A percentile compares a stretch with the other conserved stretches of the same genome.
Conservation (phyloP, 2,329 filamentous ascomycete species). For the Diaporthe ampelina region DNA sequence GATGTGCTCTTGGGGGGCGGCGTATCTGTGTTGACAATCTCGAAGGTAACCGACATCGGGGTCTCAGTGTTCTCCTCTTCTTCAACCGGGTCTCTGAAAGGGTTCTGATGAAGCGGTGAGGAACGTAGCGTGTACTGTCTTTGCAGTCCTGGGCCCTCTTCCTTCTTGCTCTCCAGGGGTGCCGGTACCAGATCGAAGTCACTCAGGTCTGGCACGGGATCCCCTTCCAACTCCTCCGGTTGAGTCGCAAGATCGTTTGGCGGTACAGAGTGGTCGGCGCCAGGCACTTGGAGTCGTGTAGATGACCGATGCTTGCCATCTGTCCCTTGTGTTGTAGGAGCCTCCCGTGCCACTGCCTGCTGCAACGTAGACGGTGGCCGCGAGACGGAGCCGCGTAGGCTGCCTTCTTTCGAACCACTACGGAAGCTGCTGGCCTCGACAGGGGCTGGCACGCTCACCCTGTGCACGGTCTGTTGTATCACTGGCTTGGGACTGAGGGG, state of each 20-base stretch:
- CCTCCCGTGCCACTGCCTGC: neutral
- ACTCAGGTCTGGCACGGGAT: neutral
- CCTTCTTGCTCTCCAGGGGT: neutral
- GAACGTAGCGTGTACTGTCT: neutral
- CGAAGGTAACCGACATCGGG: neutral
- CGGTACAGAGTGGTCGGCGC: neutral
- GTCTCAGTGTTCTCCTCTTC: neutral
- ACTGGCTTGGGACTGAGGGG: slow-evolving; percentile 9
- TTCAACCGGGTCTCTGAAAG: slow-evolving; percentile 2
- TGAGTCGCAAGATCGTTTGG: neutral
- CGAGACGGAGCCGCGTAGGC: neutral
- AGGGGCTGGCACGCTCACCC: slow-evolving; percentile 4
- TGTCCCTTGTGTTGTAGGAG: neutral
- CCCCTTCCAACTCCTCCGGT: neutral
- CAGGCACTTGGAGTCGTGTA: neutral
- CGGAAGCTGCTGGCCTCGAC: slow-evolving; percentile 26
- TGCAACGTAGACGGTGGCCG: neutral
- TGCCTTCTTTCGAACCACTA: neutral
- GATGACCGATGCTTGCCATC: neutral
- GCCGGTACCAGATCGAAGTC: neutral
- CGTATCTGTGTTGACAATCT: neutral
- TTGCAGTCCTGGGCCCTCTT: neutral
- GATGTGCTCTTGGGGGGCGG: neutral
- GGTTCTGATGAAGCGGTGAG: slow-evolving; percentile 23
- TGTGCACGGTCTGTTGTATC: slow-evolving; percentile 23